Percentiles rank a stretch among this genome's conserved stretches.
These are phyloP conservation scores for Colletotrichum noveboracense DNA, from an alignment of 2,329 filamentous ascomycete genomes.

Conservation along the genomic window DNA sequence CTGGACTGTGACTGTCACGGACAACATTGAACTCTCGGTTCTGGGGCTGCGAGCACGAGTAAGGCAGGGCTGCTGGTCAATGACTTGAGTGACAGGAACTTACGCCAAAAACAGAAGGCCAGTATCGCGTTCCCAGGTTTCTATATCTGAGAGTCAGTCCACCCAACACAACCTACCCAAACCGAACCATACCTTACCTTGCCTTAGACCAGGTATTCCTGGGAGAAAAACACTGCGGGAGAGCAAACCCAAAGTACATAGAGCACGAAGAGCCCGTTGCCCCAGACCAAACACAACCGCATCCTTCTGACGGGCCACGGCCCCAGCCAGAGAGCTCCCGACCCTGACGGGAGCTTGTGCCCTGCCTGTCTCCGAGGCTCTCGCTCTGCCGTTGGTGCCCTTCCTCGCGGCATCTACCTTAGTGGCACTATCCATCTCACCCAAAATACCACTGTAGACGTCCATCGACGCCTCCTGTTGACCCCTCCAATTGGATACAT, in stretches of 20 bases:
- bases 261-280: neutral
- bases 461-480: neutral
- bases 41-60: neutral
- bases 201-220: neutral
- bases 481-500: neutral
- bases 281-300: conserved; percentile 1
- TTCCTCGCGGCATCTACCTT: neutral
- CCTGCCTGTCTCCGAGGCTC: neutral
- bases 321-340: neutral
- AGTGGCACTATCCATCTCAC: neutral
- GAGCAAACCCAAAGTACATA: neutral
- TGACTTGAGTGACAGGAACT: neutral
- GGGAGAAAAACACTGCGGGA: neutral
- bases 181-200: no score
- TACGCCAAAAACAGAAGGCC: neutral
- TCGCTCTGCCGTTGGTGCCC: neutral
- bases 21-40: neutral
- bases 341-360: neutral
- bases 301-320: neutral
- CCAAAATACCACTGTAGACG: neutral
- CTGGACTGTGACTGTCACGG: neutral
- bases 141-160: neutral
- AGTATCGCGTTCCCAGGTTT: neutral
- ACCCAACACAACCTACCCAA: neutral
- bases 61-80: neutral